Conservation (phyloP, 768 basidiomycete species). For the Mycena galopus region DNA sequence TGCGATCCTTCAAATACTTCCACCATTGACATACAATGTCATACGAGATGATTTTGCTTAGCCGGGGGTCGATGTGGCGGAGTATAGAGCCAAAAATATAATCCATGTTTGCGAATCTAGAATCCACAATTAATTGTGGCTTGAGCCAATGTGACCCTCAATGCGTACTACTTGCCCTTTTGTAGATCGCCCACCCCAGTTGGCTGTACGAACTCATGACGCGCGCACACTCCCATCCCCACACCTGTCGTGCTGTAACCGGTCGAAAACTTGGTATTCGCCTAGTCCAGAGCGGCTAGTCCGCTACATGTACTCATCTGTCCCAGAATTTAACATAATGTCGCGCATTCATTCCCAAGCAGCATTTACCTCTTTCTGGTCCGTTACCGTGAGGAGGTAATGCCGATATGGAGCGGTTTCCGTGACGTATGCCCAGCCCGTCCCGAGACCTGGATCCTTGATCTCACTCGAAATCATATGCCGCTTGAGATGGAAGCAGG, state of each 20-base stretch:
- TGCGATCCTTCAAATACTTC: neutral
- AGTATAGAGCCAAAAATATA: too few relatives aligned
- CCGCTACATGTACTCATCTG: too few relatives aligned
- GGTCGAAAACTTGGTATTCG: too few relatives aligned
- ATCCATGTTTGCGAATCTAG: too few relatives aligned
- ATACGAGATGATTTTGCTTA: neutral
- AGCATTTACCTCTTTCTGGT: slow-evolving; percentile 12
- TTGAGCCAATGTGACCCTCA: neutral
- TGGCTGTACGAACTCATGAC: too few relatives aligned
- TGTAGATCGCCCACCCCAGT: neutral
- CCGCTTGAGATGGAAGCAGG: slow-evolving; percentile 37
- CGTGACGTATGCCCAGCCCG: slow-evolving; percentile 40
- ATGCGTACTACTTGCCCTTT: slow-evolving; percentile 19
- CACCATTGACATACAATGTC: neutral
- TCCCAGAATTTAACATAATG: too few relatives aligned
- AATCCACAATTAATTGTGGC: neutral
- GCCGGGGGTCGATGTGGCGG: neutral
- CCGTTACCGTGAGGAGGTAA: slow-evolving; percentile 9
- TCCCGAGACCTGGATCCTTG: slow-evolving; percentile 34
- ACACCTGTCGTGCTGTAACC: too few relatives aligned
- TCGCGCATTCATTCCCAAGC: too few relatives aligned
- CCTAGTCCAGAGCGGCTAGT: too few relatives aligned
- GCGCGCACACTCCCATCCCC: too few relatives aligned
- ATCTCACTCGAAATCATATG: slow-evolving; percentile 32
- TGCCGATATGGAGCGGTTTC: slow-evolving; percentile 23